Conservation (phyloP, 1,139 yeast genomes). For the Pichia terricola region DNA sequence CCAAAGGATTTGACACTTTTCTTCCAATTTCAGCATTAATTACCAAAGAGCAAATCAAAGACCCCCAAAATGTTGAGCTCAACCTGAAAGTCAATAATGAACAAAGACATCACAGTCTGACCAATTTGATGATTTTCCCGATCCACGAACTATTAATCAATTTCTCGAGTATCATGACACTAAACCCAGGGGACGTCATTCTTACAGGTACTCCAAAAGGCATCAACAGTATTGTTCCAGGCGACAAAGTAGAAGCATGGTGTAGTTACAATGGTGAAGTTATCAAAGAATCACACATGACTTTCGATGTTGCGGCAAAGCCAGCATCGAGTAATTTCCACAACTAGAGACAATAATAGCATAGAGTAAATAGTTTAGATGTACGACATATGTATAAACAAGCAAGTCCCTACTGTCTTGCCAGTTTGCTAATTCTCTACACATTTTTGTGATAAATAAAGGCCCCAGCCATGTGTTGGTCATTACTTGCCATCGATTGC, state of each 20-base stretch:
- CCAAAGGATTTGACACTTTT: slow-evolving; percentile 94
- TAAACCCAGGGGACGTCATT: slow-evolving; percentile 83
- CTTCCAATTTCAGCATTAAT: slow-evolving; percentile 71
- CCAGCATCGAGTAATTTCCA: slow-evolving; percentile 73
- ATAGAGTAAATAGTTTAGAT: neutral
- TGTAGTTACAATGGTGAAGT: slow-evolving; percentile 45
- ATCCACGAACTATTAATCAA: slow-evolving; percentile 71
- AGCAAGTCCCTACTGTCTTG: no score
- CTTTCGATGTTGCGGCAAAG: slow-evolving; percentile 51
- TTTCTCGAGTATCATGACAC: slow-evolving; percentile 81
- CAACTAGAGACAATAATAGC: slow-evolving; percentile 16
- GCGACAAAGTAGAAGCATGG: slow-evolving; percentile 65
- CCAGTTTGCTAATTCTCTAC: no score
- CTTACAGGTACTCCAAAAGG: slow-evolving; percentile 98
- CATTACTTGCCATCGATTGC: no score
- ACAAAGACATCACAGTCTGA: slow-evolving; percentile 61
- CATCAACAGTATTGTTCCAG: slow-evolving; percentile 75
- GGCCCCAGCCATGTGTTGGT: no score
- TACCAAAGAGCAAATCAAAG: slow-evolving; percentile 54
- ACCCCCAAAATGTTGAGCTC: slow-evolving; percentile 65
- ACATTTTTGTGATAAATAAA: no score
- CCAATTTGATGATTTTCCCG: slow-evolving; percentile 84
- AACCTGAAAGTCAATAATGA: slow-evolving; percentile 62
- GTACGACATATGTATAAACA: no score
- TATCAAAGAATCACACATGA: slow-evolving; percentile 43